Conservation (phyloP, 768 basidiomycete genomes). For the Leccinum truebloodii region DNA sequence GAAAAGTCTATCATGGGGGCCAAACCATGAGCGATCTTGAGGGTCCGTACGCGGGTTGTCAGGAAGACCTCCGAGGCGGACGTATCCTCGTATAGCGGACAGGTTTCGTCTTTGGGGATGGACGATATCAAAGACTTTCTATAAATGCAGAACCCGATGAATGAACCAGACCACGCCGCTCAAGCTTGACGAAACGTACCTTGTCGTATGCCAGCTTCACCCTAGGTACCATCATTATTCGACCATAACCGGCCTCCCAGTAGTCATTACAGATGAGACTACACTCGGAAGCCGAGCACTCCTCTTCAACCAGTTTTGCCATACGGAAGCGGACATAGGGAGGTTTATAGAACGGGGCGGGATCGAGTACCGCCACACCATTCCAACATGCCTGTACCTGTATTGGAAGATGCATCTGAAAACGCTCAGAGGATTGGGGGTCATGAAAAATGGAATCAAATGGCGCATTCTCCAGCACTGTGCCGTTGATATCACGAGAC, state of each 20-base stretch:
- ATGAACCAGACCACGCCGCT: neutral
- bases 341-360: constrained; percentile 90
- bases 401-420: constrained; percentile 89
- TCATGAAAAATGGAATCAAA: constrained; percentile 96
- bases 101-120: constrained; percentile 90
- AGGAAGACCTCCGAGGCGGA: constrained; percentile 91
- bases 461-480: constrained; percentile 95
- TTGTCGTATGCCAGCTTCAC: constrained; percentile 96
- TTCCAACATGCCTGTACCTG: constrained; percentile 99
- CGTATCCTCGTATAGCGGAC: constrained; percentile 93
- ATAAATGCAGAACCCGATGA: constrained; percentile 12
- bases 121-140: constrained; percentile 95
- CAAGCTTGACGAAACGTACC: constrained; percentile 41
- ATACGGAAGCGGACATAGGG: constrained; percentile 95
- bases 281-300: constrained; percentile 96
- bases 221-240: constrained; percentile 96
- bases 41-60: constrained; percentile 97
- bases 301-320: constrained; percentile 84
- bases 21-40: constrained; percentile 97
- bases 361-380: constrained; percentile 93
- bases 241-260: constrained; percentile 93
- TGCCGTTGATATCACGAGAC: constrained; percentile 97
- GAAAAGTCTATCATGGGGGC: constrained; percentile 94
- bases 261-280: constrained; percentile 98
- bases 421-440: constrained; percentile 68